These are phyloP conservation scores for Rhizopus stolonifer DNA, from an alignment of 371 early-diverging fungal genomes.

Conservation along the genomic window DNA sequence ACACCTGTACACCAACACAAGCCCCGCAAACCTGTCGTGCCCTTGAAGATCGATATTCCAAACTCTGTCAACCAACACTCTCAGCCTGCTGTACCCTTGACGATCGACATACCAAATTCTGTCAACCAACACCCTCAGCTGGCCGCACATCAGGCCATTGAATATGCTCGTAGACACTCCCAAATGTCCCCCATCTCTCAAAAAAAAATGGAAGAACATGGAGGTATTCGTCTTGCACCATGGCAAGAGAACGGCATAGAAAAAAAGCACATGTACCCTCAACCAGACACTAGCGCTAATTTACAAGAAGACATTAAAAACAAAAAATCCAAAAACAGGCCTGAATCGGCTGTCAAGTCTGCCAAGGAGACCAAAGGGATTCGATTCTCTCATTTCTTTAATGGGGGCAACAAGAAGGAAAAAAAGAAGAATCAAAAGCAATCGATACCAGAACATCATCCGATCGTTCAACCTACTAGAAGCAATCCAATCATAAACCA, in stretches of 20 bases:
- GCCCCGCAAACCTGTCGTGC: constrained; percentile 26
- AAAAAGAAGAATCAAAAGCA: constrained; percentile 15
- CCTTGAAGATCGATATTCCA: constrained; percentile 46
- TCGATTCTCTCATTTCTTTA: constrained; percentile 25
- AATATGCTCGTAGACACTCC: constrained; percentile 30
- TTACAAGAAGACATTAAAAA: constrained; percentile 1
- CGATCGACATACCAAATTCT: constrained; percentile 49
- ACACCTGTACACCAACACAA: constrained; percentile 14
- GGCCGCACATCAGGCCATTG: constrained; percentile 31
- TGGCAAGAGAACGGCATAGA: constrained; percentile 11
- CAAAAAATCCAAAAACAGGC: constrained; percentile 1
- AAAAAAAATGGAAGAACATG: not conserved
- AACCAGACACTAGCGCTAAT: too few relatives aligned
- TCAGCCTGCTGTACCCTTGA: constrained; percentile 31
- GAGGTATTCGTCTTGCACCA: constrained; percentile 24
- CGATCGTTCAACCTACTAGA: constrained; percentile 2
- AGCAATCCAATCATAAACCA: constrained; percentile 8
- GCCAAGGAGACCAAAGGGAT: constrained; percentile 2
- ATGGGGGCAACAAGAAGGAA: constrained; percentile 23
- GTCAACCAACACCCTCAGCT: too few relatives aligned
- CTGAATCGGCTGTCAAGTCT: constrained; percentile 8
- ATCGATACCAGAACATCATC: constrained; percentile 3
- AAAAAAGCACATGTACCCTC: not conserved
- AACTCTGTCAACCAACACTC: constrained; percentile 17
- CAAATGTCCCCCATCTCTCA: constrained; percentile 23